A percentile compares a stretch with the other conserved stretches of the same genome.
Conservation (phyloP, 441 rosid species). For the Pelargonium australe region DNA sequence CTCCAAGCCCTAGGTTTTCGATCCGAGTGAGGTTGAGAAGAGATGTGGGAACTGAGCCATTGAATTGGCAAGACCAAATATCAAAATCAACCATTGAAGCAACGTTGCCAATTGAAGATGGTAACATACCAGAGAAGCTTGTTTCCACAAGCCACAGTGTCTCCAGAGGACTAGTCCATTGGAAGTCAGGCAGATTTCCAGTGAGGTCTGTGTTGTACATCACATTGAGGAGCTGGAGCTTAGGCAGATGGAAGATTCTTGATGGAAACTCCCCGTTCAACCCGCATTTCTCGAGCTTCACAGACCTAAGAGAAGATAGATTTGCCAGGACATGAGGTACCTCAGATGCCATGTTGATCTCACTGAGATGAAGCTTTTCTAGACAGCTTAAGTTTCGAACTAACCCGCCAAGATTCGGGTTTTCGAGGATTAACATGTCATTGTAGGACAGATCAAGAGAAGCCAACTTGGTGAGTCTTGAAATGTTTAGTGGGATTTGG, state of each 20-base stretch:
- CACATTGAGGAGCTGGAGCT: conserved; percentile 12
- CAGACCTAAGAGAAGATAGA: conserved; percentile 15
- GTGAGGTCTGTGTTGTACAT: background rate
- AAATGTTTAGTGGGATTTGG: conserved; percentile 9
- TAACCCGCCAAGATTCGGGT: background rate
- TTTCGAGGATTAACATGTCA: background rate
- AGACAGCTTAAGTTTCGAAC: background rate
- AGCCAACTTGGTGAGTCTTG: conserved; percentile 9
- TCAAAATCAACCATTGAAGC: background rate
- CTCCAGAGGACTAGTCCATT: conserved; percentile 19
- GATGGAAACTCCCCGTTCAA: conserved; percentile 23
- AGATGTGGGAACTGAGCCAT: conserved; percentile 9
- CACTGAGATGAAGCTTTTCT: conserved; percentile 12
- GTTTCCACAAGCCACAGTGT: conserved; percentile 13
- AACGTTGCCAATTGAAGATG: background rate
- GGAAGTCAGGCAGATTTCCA: conserved; percentile 16
- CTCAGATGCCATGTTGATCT: conserved; percentile 4
- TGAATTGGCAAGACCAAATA: conserved; percentile 7
- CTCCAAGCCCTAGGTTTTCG: background rate
- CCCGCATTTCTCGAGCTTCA: background rate
- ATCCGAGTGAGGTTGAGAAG: conserved; percentile 8
- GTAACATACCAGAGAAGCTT: conserved; percentile 15
- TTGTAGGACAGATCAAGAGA: conserved; percentile 7
- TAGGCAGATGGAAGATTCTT: conserved; percentile 17
- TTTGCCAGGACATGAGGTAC: conserved; percentile 1